Base-by-base conservation (phyloP, 345 rosid species). In the Eucalyptus regnans region DNA sequence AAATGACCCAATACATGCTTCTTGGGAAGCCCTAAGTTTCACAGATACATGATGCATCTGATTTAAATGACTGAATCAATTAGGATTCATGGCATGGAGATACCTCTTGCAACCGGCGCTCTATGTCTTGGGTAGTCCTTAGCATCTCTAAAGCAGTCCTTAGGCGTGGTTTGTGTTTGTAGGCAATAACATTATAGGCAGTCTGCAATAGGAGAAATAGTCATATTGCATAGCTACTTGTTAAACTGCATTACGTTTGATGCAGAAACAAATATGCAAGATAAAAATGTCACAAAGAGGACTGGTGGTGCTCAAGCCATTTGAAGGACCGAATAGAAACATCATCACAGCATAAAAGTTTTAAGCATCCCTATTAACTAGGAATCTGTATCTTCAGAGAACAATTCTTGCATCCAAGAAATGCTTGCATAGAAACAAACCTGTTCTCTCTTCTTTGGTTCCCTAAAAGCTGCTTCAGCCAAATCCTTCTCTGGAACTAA, bases 401-500 rank as follows among this genome's bases (percentile, higher is more conserved):
- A 76, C 83, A 41, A 76, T 37, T 76, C 83, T 76, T 76, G 83
- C 27, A 76, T 76, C 83, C 83, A 76, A 76, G 48, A 37, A 76
- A 37, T 76, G 83, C 83, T 89, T 81, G 14, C 52, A 90, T 52
- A 89, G 90, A 87, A 60, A 92, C 85, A 86, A 51, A 97, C 99
- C 98, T 88, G 79, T 29, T 93, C 90, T 89, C 96, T 93, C 92
- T 98, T 96, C 90, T 92, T 92, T 66, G 85, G 31, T 49, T 97
- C 99, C 90, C 94, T 94, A 89, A 95, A 96, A 43, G 96, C 95
- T 54, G 96, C 95, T 89, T 94, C 98, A 33, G 98, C 98, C 92
- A 98, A 86, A 91, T 97, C 96, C 93, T 94, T 96, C 88, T 95
- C 96, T 41, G 99, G 99, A 89, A 98, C 99, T 89, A 96, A 90